phyloP scores from a whole-genome alignment of 2,329 filamentous ascomycete genomes.

The Aspergillus novofumigatus region DNA sequence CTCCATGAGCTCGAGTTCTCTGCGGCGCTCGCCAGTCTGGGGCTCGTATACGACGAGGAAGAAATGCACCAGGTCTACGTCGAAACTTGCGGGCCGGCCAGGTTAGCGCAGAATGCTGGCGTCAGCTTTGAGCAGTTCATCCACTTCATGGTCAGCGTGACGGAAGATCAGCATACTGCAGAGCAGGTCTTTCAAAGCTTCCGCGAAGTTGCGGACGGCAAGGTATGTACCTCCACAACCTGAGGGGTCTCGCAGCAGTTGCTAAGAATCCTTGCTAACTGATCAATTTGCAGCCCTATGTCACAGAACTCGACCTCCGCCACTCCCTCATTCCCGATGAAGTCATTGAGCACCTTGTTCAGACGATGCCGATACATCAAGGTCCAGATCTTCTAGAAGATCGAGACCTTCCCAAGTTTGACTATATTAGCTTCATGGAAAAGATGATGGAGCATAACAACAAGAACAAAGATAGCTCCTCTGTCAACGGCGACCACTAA shows the following conservation, averaged over 20 bases:
- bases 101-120: conserved; percentile 58
- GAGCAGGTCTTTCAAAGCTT: conserved; percentile 99
- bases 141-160: conserved; percentile 98
- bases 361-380: conserved; percentile 78
- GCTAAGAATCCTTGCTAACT: conserved; percentile 3
- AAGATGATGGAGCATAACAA: conserved; percentile 58
- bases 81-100: conserved; percentile 64
- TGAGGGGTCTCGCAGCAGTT: not conserved
- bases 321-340: conserved; percentile 95
- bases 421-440: conserved; percentile 98
- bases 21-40: conserved; percentile 88
- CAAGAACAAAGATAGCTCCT: conserved; percentile 20
- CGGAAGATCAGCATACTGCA: conserved; percentile 96
- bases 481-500: conserved; percentile 19
- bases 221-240: conserved; percentile 47
- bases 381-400: conserved; percentile 86
- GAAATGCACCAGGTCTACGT: conserved; percentile 97
- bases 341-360: conserved; percentile 86
- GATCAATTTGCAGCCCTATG: conserved; percentile 63
- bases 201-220: conserved; percentile 94
- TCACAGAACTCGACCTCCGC: conserved; percentile 93
- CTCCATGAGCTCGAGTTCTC: conserved; percentile 93
- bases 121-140: conserved; percentile 99
- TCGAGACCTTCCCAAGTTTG: conserved; percentile 78
- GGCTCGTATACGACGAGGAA: conserved; percentile 91